These are phyloP conservation scores for Sporothrix humicola DNA, from an alignment of 2,329 filamentous ascomycete genomes.

Conservation along the genomic window DNA sequence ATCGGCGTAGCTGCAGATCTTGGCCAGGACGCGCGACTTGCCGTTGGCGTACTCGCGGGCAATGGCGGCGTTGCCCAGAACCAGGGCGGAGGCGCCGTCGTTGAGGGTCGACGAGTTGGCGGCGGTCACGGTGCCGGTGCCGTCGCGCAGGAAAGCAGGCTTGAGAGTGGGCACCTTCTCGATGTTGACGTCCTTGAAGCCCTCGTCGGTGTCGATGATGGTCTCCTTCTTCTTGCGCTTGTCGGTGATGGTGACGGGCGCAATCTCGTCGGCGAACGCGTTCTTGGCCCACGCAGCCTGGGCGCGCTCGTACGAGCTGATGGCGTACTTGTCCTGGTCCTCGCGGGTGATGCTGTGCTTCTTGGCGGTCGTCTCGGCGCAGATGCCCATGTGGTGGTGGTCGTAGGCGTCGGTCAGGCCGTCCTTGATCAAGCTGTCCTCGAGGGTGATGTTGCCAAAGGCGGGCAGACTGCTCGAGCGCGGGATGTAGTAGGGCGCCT, in stretches of 20 bases:
- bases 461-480: constrained; percentile 80
- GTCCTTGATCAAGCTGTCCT: constrained; percentile 93
- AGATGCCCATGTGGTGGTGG: constrained; percentile 97
- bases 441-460: constrained; percentile 85
- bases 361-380: constrained; percentile 92
- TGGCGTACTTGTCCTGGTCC: constrained; percentile 89
- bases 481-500: constrained; percentile 87
- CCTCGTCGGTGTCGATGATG: constrained; percentile 82
- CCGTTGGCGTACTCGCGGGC: constrained; percentile 77
- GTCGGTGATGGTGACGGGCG: constrained; percentile 80
- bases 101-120: constrained; percentile 95
- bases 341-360: constrained; percentile 80
- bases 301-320: constrained; percentile 85
- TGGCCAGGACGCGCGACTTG: constrained; percentile 78
- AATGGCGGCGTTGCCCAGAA: constrained; percentile 80
- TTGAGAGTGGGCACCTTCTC: constrained; percentile 88
- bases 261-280: constrained; percentile 87
- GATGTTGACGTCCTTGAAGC: constrained; percentile 82
- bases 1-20: constrained; percentile 84
- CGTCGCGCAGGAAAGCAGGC: constrained; percentile 86
- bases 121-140: constrained; percentile 88
- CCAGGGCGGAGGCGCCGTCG: constrained; percentile 89
- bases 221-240: constrained; percentile 72
- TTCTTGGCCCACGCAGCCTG: constrained; percentile 86
- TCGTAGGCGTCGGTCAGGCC: constrained; percentile 96